Percentiles rank a stretch among this genome's conserved stretches.
These are phyloP conservation scores for Brassica incana DNA, from an alignment of 345 rosid species.

Conservation along the genomic window DNA sequence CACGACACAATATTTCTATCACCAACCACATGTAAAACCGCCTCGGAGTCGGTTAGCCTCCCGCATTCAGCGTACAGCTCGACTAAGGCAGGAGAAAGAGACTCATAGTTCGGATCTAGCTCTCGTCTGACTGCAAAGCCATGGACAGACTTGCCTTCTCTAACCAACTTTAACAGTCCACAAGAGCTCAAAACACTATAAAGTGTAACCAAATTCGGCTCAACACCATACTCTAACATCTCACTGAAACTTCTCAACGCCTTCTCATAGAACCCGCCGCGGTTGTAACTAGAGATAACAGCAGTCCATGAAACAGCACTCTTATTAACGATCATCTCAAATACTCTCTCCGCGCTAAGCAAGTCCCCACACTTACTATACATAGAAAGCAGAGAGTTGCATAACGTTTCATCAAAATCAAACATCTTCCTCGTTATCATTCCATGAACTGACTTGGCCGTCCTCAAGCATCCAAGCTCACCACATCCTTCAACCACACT, in stretches of 20 bases:
- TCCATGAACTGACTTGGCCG: slow-evolving; percentile 58
- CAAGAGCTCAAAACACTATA: slow-evolving; percentile 68
- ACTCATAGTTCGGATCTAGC: slow-evolving; percentile 45
- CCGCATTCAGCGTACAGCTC: slow-evolving; percentile 67
- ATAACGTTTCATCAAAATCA: slow-evolving; percentile 45
- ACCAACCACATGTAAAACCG: slow-evolving; percentile 46
- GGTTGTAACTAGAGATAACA: slow-evolving; percentile 69
- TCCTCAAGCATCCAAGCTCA: slow-evolving; percentile 46
- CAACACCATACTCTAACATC: slow-evolving; percentile 49
- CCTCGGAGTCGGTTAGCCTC: slow-evolving; percentile 47
- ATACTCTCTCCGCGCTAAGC: slow-evolving; percentile 57
- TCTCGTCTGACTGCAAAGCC: slow-evolving; percentile 54
- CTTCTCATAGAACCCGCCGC: slow-evolving; percentile 46
- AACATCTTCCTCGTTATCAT: slow-evolving; percentile 41
- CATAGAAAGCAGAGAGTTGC: slow-evolving; percentile 57
- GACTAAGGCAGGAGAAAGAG: slow-evolving; percentile 60
- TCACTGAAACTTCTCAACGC: slow-evolving; percentile 53
- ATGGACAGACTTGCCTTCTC: slow-evolving; percentile 74
- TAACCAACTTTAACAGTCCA: slow-evolving; percentile 52
- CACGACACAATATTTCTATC: slow-evolving; percentile 57
- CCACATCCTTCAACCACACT: slow-evolving; percentile 57
- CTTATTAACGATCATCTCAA: slow-evolving; percentile 27
- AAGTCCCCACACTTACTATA: slow-evolving; percentile 75
- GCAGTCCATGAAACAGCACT: slow-evolving; percentile 69
- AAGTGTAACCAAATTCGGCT: slow-evolving; percentile 63